A percentile compares a stretch with the other conserved stretches of the same genome.
Conservation (phyloP, 1,284 basidiomycete genomes). For the Sanghuangporus baumii region DNA sequence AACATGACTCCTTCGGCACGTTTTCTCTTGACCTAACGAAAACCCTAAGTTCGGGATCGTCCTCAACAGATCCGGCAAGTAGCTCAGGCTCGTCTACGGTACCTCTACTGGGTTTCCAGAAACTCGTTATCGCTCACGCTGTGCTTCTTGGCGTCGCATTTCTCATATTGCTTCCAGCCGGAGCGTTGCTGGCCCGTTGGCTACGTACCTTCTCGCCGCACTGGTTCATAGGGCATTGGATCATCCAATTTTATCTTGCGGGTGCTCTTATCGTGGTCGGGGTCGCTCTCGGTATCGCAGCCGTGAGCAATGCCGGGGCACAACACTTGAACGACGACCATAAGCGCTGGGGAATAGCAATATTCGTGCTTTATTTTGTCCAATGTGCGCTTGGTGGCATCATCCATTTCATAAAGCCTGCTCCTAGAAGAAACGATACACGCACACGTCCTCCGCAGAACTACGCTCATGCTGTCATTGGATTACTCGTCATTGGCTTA, state of each 20-base stretch:
- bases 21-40: slow-evolving; percentile 38
- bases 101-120: slow-evolving; percentile 34
- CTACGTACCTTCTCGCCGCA: slow-evolving; percentile 44
- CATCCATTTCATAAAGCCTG: slow-evolving; percentile 52
- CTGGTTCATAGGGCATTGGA: slow-evolving; percentile 56
- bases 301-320: slow-evolving; percentile 36
- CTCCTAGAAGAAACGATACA: slow-evolving; percentile 21
- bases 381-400: slow-evolving; percentile 54
- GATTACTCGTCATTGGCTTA: slow-evolving; percentile 43
- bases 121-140: slow-evolving; percentile 48
- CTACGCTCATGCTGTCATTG: slow-evolving; percentile 51
- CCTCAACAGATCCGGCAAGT: slow-evolving; percentile 7
- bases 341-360: slow-evolving; percentile 52
- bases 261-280: slow-evolving; percentile 48
- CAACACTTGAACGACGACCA: slow-evolving; percentile 43
- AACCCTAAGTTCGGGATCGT: slow-evolving; percentile 22
- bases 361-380: slow-evolving; percentile 55
- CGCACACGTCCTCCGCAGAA: slow-evolving; percentile 48
- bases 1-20: slow-evolving; percentile 37
- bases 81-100: slow-evolving; percentile 5
- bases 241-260: slow-evolving; percentile 40
- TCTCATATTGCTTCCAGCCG: slow-evolving; percentile 52
- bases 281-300: slow-evolving; percentile 42
- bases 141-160: slow-evolving; percentile 49
- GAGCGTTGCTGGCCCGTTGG: slow-evolving; percentile 53